Evolutionary conservation across 208 protist species (phyloP).

Genomic region (Trypanosoma caninum): DNA sequence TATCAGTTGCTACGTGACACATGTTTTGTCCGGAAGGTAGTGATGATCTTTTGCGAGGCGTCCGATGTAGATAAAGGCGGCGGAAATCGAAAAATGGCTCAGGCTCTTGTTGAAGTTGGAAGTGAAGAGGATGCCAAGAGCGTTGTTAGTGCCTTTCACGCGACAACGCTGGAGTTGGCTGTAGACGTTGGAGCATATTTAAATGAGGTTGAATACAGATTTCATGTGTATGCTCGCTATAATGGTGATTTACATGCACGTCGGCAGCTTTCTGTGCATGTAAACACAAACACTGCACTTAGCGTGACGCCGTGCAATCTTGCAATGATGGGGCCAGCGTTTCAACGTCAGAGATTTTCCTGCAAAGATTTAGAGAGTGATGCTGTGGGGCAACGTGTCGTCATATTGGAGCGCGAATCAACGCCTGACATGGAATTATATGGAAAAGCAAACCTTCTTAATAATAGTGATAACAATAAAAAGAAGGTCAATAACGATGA

Average conservation of each 20-base stretch:
- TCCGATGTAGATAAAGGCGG: background rate
- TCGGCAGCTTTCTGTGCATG: slow-evolving; percentile 10
- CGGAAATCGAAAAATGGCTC: slow-evolving; percentile 13
- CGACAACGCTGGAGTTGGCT: slow-evolving; percentile 10
- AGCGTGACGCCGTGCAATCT: slow-evolving; percentile 19
- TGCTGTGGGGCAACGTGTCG: background rate
- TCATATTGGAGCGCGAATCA: too few relatives aligned
- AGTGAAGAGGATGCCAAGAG: slow-evolving; percentile 25
- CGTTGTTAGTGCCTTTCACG: slow-evolving; percentile 38
- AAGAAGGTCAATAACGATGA: background rate
- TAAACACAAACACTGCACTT: slow-evolving; percentile 16
- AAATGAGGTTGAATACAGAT: slow-evolving; percentile 35
- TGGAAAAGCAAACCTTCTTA: too few relatives aligned
- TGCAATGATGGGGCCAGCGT: slow-evolving; percentile 11
- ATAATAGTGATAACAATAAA: background rate
- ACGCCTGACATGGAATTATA: too few relatives aligned
- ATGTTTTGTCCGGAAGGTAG: slow-evolving; percentile 38
- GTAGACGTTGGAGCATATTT: background rate
- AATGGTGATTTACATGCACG: slow-evolving; percentile 3
- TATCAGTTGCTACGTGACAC: slow-evolving; percentile 44
- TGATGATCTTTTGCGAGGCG: slow-evolving; percentile 24
- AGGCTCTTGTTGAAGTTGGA: slow-evolving; percentile 51
- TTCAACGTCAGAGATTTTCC: slow-evolving; percentile 2
- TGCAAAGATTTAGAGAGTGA: background rate
- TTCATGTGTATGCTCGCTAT: slow-evolving; percentile 27